Evolutionary conservation across 768 basidiomycete species (phyloP), one percentile per base, ranked within the genome.

Genomic region (Mycena rebaudengoi): DNA sequence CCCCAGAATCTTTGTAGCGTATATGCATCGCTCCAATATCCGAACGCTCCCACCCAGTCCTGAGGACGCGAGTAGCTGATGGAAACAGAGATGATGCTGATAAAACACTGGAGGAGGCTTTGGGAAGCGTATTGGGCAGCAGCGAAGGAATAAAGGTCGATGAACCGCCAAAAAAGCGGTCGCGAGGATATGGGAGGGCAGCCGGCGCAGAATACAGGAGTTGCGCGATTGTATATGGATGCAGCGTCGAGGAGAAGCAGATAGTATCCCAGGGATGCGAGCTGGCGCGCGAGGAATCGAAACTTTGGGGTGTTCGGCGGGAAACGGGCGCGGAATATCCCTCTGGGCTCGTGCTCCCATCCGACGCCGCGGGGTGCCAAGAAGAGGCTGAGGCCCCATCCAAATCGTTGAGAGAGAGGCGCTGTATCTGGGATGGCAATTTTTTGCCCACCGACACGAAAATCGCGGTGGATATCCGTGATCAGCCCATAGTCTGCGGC

Each of bases 1-100:
- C 78, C 76, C 79, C 78, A 79, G 46, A 78, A 73, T 29, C 65
- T 71, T 13, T 76, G 69, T 1, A 78, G n/a, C 3, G 74, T 74
- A 45, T 75, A 76, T 1, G 75, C 68, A n/a, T 78, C 71, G 2
- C 50, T 51, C 67, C 66, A 75, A 29, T 26, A 43, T 18, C 76
- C 76, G 32, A 72, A 76, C 11, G 73, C 18, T 23, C 60, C 71
- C 7, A 74, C 73, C 75, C 76, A 80, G 23, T 72, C 65, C 11
- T 64, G 46, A 0, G 76, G 75, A 4, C 67, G 44, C 4, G 69
- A 70, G 7, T 66, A 21, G 1, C 61, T 54, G 10, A 53, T 5
- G 5, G 62, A 62, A 20, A 73, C 70, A 7, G 53, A 28, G n/a
- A 66, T 16, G 43, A 57, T 57, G 30, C 55, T 57, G 33, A 54